Conservation (phyloP, 2,329 filamentous ascomycete genomes). For the Trichoderma gracile region DNA sequence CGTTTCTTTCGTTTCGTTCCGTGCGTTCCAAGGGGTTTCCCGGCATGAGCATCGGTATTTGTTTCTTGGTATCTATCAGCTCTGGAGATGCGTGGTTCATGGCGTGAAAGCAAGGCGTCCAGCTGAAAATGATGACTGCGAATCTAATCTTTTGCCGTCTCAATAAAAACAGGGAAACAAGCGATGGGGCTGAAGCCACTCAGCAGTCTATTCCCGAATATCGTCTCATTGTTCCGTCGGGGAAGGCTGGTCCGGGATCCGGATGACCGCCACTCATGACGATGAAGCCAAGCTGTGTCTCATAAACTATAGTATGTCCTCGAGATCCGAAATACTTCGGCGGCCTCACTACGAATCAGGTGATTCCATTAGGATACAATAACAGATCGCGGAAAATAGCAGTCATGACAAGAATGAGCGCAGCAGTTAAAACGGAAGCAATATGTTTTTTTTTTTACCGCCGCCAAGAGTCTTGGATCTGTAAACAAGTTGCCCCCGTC, state of each 20-base stretch:
- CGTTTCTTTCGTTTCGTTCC: conserved; percentile 2
- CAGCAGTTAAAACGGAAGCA: background rate
- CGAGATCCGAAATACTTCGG: background rate
- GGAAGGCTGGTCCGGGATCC: background rate
- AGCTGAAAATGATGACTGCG: background rate
- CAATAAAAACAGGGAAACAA: background rate
- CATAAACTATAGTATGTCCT: background rate
- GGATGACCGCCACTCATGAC: conserved; percentile 3
- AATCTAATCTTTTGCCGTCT: background rate
- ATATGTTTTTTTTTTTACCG: background rate
- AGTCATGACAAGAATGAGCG: background rate
- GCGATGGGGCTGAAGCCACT: background rate
- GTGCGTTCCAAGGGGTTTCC: no score
- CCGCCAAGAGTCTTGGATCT: conserved; percentile 10
- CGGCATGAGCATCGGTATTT: no score
- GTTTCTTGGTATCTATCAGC: no score
- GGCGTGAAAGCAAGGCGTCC: no score
- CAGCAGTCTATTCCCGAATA: conserved; percentile 13
- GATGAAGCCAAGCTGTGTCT: background rate
- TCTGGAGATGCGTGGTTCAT: no score
- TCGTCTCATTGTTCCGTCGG: background rate
- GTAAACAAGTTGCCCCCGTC: no score
- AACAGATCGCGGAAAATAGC: no score
- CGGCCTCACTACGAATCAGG: background rate
- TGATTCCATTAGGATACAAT: background rate